A percentile compares a stretch with the other conserved stretches of the same genome.
phyloP scores from a whole-genome alignment of 179 eudicot genomes.

The Amaranthus tricolor region DNA sequence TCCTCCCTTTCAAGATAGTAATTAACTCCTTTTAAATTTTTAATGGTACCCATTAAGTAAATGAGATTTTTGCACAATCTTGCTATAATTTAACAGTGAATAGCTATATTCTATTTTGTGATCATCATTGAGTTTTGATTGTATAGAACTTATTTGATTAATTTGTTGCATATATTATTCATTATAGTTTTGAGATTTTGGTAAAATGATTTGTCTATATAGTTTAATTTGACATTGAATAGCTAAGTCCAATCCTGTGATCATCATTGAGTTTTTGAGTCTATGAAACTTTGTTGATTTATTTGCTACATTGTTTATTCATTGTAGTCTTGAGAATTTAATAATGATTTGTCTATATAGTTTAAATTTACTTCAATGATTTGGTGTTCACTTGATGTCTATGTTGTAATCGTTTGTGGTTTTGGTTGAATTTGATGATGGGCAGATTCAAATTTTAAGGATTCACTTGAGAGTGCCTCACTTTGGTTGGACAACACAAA shows the following conservation, averaged over 20 bases:
- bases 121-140: background rate
- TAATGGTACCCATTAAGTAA: background rate
- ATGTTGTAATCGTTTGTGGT: background rate
- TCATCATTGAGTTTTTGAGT: background rate
- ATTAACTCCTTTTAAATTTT: slow-evolving; percentile 1
- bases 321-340: no score
- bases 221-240: slow-evolving; percentile 3
- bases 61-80: background rate
- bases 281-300: background rate
- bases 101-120: background rate
- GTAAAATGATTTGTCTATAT: background rate
- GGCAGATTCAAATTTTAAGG: slow-evolving; percentile 62
- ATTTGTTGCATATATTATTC: background rate
- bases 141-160: background rate
- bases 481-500: slow-evolving; percentile 49
- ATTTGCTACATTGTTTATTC: background rate
- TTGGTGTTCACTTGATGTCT: slow-evolving; percentile 6
- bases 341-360: no score
- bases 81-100: background rate
- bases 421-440: slow-evolving; percentile 15
- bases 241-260: background rate
- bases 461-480: slow-evolving; percentile 50
- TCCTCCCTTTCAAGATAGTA: background rate
- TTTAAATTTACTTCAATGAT: background rate
- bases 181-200: background rate